Base-by-base conservation (phyloP, 2,329 filamentous ascomycete species). In the Alternaria hordeiaustralica region DNA sequence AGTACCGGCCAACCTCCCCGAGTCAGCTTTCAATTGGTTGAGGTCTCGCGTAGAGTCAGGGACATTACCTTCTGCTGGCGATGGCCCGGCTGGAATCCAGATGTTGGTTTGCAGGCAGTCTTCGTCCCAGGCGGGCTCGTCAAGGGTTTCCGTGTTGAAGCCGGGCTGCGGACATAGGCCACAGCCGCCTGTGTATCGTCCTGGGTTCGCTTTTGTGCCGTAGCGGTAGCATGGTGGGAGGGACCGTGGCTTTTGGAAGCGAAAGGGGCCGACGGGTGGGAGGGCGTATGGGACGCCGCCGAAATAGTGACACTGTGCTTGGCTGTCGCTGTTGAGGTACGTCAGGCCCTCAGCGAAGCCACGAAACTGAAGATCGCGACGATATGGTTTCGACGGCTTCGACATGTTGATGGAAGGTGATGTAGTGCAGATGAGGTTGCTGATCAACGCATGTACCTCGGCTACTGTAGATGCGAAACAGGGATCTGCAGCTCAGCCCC, bases 41-140 rank as follows among this genome's bases (percentile, higher is more conserved):
- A 45, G 9, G 36, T 51, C 11, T 51, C 11, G 18, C 18, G 26
- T 20, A 25, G 60, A 46, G 47, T 28, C 11, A 23, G 33, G 25
- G 11, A 41, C 44, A 43, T 61, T 61, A 79, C 77, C 79, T 66
- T 69, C 77, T 33, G 74, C 71, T 6, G 84, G 84, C 18, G 78
- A 66, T n/a, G 80, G 72, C 6, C 82, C 85, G 20, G 75, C 68
- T 4, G 87, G 87, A 43, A 87, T 79, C 82, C 85, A 88, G 6
- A 89, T 79, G 71, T 88, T 88, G 55, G 81, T 77, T 66, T 87
- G 85, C 64, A 88, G 80, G 63, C 87, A 88, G 72, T 88, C 85
- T 68, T 89, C 87, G 53, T 82, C 80, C 73, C 80, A 82, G 5
- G 74, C 63, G 51, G 47, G 69, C 69, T 73, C 69, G n/a, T 75